These are phyloP conservation scores for Penicillium nordicum DNA, from an alignment of 2,329 filamentous ascomycete species.

Conservation along the genomic window DNA sequence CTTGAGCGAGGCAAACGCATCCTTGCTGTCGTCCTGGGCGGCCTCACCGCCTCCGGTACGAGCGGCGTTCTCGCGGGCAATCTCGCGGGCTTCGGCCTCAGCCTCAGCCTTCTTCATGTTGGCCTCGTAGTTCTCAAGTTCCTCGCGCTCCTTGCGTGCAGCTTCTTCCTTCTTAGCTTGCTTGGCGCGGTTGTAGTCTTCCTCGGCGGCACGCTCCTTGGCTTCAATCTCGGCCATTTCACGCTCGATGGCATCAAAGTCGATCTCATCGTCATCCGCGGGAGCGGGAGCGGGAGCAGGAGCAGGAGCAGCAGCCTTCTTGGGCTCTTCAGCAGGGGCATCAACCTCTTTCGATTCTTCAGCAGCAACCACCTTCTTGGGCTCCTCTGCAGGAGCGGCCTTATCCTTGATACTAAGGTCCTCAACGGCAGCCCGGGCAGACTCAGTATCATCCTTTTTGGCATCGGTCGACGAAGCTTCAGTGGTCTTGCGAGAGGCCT, in stretches of 20 bases:
- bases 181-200: constrained; percentile 65
- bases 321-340: constrained; percentile 17
- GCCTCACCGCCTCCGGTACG: constrained; percentile 33
- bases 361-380: constrained; percentile 15
- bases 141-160: constrained; percentile 46
- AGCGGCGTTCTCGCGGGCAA: constrained; percentile 38
- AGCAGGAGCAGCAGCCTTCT: constrained; percentile 7
- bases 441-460: constrained; percentile 35
- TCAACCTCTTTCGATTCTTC: constrained; percentile 19
- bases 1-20: constrained; percentile 45
- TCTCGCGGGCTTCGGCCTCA: constrained; percentile 48
- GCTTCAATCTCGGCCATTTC: constrained; percentile 48
- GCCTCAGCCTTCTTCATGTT: constrained; percentile 50
- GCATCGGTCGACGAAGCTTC: constrained; percentile 42
- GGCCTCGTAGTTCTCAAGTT: constrained; percentile 42
- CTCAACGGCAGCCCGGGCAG: constrained; percentile 32
- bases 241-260: constrained; percentile 47
- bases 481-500: constrained; percentile 39
- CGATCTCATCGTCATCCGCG: constrained; percentile 43
- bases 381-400: constrained; percentile 22
- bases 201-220: constrained; percentile 45
- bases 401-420: constrained; percentile 32
- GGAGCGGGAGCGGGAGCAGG: constrained; percentile 26
- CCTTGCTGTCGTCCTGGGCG: constrained; percentile 23
- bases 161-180: constrained; percentile 65